Percentiles rank a stretch among this genome's conserved stretches.
phyloP scores from a whole-genome alignment of 306 rosid genomes.

The Cicer cuneatum region DNA sequence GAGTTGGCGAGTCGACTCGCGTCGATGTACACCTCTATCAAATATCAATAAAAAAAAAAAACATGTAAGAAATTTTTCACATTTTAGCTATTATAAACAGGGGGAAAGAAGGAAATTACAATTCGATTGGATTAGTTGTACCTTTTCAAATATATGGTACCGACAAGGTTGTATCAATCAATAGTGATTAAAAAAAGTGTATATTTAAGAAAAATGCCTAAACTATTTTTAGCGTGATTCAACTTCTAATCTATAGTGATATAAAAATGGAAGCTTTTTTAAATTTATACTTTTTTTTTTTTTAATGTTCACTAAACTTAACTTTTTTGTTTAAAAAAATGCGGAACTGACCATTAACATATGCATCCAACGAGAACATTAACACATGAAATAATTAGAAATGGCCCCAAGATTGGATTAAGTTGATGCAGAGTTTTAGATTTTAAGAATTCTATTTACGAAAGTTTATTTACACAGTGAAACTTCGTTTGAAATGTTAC shows the following conservation, averaged over 20 bases:
- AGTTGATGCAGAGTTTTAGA: too few species aligned
- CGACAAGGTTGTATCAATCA: neutral
- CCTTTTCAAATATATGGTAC: neutral
- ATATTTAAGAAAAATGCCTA: slow-evolving; percentile 7
- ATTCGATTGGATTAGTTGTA: neutral
- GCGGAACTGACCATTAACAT: neutral
- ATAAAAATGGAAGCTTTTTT: slow-evolving; percentile 29
- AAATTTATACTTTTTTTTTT: neutral
- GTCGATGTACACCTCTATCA: too few species aligned
- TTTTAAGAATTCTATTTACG: too few species aligned
- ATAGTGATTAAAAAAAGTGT: neutral
- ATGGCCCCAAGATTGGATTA: too few species aligned
- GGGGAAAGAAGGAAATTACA: slow-evolving; percentile 4
- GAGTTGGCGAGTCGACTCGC: too few species aligned
- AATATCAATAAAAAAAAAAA: too few species aligned
- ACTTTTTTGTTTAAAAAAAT: slow-evolving; percentile 25
- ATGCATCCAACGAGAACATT: too few species aligned
- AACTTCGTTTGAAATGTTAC: too few species aligned
- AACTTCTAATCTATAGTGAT: slow-evolving; percentile 4
- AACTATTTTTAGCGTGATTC: neutral
- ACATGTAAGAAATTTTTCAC: too few species aligned
- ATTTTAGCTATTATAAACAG: slow-evolving; percentile 12
- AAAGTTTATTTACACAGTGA: too few species aligned
- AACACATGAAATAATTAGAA: too few species aligned
- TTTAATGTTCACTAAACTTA: neutral